These are phyloP conservation scores for Codiaeum variegatum DNA, from an alignment of 441 rosid genomes.

Conservation along the genomic window DNA sequence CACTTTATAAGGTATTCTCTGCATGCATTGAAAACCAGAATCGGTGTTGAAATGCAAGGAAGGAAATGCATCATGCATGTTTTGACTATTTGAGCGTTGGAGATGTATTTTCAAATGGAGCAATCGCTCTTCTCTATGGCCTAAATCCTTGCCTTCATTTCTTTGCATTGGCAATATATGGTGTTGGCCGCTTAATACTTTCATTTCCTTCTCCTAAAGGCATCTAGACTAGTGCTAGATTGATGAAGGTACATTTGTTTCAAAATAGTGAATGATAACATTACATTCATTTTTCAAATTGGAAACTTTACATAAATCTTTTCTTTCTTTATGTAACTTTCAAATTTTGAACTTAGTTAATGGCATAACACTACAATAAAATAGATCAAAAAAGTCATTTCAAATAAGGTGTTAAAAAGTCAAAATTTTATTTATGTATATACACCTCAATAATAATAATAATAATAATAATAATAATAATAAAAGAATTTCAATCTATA, in stretches of 20 bases:
- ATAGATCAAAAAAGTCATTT: no score
- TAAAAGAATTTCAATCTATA: no score
- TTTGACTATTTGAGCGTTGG: conserved; percentile 10
- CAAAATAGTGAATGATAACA: not conserved
- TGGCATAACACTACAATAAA: no score
- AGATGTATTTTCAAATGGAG: conserved; percentile 8
- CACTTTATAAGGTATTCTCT: not conserved
- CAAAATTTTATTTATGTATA: no score
- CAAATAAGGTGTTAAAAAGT: no score
- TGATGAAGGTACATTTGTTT: not conserved
- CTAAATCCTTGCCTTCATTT: not conserved
- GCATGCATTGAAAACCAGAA: no score
- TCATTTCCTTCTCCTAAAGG: not conserved
- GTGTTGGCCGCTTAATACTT: not conserved
- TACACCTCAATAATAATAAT: no score
- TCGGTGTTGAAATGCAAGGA: conserved; percentile 8
- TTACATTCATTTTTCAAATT: not conserved
- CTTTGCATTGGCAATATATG: not conserved
- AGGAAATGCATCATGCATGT: conserved; percentile 8
- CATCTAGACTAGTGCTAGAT: not conserved
- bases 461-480: no score
- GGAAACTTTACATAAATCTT: not conserved
- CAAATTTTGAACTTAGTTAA: not conserved
- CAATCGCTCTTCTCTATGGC: not conserved
- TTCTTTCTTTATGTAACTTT: no score